Percentiles rank a stretch among this genome's conserved stretches.
Conservation (phyloP, 202 grass and related monocot genomes). For the Saccharum hybrid region DNA sequence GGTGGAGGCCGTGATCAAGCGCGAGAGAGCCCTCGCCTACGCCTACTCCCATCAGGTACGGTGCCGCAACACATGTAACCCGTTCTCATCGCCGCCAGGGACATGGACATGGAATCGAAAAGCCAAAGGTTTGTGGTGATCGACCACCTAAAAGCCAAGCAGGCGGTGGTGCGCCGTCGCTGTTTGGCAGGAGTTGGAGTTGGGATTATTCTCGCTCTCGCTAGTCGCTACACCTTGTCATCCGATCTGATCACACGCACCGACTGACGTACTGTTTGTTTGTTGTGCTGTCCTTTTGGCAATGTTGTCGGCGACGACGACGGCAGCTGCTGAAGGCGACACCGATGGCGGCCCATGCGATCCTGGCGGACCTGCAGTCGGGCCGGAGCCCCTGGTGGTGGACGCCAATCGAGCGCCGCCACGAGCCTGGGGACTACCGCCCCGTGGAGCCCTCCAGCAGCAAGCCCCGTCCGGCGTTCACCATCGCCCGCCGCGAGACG, state of each 20-base stretch:
- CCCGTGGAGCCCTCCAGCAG: neutral
- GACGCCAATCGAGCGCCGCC: constrained; percentile 64
- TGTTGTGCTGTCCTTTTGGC: neutral
- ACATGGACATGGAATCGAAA: neutral
- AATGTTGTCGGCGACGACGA: neutral
- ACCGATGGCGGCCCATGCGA: constrained; percentile 68
- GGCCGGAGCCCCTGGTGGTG: constrained; percentile 79
- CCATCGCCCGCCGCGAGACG: constrained; percentile 12
- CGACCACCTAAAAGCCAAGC: constrained; percentile 19
- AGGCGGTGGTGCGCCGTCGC: neutral
- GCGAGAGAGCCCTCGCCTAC: constrained; percentile 88
- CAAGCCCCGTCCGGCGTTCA: neutral
- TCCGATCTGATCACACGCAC: neutral
- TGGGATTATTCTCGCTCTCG: neutral
- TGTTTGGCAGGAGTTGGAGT: neutral
- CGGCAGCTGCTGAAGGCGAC: constrained; percentile 68
- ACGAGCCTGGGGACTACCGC: constrained; percentile 29
- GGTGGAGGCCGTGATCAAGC: constrained; percentile 84
- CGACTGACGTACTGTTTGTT: neutral
- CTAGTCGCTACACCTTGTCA: neutral
- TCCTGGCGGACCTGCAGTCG: constrained; percentile 69
- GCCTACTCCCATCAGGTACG: constrained; percentile 96
- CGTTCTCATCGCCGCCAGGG: neutral
- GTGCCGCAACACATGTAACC: neutral
- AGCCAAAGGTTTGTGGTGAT: neutral